Evolutionary conservation across 2,329 filamentous ascomycete genomes (phyloP).

Genomic region (Chaetomium olivaceum): DNA sequence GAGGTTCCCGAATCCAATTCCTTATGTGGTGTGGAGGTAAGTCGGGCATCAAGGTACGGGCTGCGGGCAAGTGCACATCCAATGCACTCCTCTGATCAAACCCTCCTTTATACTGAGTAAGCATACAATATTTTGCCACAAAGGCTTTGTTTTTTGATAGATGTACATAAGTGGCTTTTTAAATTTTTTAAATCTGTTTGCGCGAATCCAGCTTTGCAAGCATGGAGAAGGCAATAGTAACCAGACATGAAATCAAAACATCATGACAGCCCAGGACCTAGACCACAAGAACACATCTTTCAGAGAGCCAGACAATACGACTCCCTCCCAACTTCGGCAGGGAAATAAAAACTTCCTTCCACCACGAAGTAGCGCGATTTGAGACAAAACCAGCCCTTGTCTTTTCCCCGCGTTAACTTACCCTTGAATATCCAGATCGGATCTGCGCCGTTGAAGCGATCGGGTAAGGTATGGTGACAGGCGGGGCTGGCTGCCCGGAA

Average conservation of each 20-base stretch:
- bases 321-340: neutral
- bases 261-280: neutral
- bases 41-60: neutral
- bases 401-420: neutral
- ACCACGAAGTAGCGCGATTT: neutral
- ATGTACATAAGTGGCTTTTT: neutral
- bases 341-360: neutral
- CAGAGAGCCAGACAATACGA: neutral
- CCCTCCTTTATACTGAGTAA: neutral
- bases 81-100: neutral
- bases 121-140: neutral
- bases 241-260: neutral
- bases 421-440: neutral
- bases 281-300: neutral
- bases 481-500: constrained; percentile 11
- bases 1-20: neutral
- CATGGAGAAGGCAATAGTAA: neutral
- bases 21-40: neutral
- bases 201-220: neutral
- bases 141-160: neutral
- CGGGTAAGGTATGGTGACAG: neutral
- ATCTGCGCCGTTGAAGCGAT: neutral
- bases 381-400: neutral
- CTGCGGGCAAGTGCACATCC: neutral
- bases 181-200: too few species aligned